phyloP scores from a whole-genome alignment of 768 basidiomycete species.

The Russula abietina region DNA sequence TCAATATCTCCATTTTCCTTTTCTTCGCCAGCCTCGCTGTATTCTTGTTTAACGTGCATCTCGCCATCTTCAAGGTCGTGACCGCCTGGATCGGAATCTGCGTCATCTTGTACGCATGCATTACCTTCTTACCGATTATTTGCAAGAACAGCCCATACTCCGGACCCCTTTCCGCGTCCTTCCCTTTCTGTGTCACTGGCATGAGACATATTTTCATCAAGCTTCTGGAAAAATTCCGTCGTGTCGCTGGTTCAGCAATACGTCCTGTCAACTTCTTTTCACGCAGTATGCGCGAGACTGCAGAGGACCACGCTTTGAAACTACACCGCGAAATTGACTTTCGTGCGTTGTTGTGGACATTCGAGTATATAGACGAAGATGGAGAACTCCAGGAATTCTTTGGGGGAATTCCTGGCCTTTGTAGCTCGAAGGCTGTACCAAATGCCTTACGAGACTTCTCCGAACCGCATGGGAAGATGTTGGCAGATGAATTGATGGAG shows the following conservation, averaged over 20 bases:
- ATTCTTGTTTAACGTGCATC: slow-evolving; percentile 35
- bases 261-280: not conserved
- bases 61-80: slow-evolving; percentile 14
- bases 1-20: slow-evolving; percentile 46
- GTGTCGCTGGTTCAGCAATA: no score
- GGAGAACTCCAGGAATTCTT: slow-evolving; percentile 8
- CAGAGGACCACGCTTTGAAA: not conserved
- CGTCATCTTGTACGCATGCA: slow-evolving; percentile 17
- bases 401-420: slow-evolving; percentile 1
- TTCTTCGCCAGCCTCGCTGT: slow-evolving; percentile 46
- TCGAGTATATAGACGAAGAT: slow-evolving; percentile 1
- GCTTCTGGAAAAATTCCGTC: not conserved
- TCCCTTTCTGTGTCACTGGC: not conserved
- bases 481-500: not conserved
- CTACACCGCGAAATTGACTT: not conserved
- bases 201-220: not conserved
- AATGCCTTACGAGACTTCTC: not conserved
- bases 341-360: slow-evolving; percentile 2
- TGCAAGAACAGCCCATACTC: slow-evolving; percentile 10
- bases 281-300: not conserved
- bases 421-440: not conserved
- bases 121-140: slow-evolving; percentile 16
- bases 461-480: not conserved
- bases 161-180: not conserved
- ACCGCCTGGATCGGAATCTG: slow-evolving; percentile 11